Conservation (phyloP, 1,284 basidiomycete genomes). For the Microbotryum scabiosae region DNA sequence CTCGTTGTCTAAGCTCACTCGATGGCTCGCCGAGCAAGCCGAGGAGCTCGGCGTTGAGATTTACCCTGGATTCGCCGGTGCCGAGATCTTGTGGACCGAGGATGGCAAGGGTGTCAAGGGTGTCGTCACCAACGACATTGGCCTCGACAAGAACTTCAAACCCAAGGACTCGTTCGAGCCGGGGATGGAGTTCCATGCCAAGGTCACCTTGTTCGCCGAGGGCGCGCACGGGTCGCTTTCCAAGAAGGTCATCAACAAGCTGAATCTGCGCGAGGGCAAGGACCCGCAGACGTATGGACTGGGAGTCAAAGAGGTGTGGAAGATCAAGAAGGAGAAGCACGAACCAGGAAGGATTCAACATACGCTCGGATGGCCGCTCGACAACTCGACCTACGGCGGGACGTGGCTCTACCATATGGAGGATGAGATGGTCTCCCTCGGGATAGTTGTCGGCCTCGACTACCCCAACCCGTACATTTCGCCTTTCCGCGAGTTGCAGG, state of each 20-base stretch:
- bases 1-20: slow-evolving; percentile 77
- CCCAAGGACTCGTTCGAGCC: slow-evolving; percentile 89
- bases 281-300: slow-evolving; percentile 96
- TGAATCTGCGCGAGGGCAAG: slow-evolving; percentile 63
- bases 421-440: slow-evolving; percentile 80
- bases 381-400: slow-evolving; percentile 80
- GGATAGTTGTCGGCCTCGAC: slow-evolving; percentile 88
- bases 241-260: slow-evolving; percentile 70
- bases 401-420: slow-evolving; percentile 96
- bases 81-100: slow-evolving; percentile 65
- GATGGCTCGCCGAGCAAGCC: slow-evolving; percentile 84
- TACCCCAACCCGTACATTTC: slow-evolving; percentile 90
- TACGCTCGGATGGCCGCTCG: slow-evolving; percentile 88
- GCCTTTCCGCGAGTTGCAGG: slow-evolving; percentile 90
- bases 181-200: slow-evolving; percentile 92
- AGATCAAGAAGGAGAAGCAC: slow-evolving; percentile 68
- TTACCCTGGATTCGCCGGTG: slow-evolving; percentile 93
- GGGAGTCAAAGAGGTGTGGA: slow-evolving; percentile 97
- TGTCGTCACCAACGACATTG: slow-evolving; percentile 90
- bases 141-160: slow-evolving; percentile 66
- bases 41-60: slow-evolving; percentile 87
- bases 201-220: slow-evolving; percentile 89
- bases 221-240: slow-evolving; percentile 89
- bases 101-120: slow-evolving; percentile 65
- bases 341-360: slow-evolving; percentile 80